Evolutionary conservation across 2,329 filamentous ascomycete genomes (phyloP), one percentile per base, ranked within the genome.

Genomic region (Arthrinium phaeospermum): DNA sequence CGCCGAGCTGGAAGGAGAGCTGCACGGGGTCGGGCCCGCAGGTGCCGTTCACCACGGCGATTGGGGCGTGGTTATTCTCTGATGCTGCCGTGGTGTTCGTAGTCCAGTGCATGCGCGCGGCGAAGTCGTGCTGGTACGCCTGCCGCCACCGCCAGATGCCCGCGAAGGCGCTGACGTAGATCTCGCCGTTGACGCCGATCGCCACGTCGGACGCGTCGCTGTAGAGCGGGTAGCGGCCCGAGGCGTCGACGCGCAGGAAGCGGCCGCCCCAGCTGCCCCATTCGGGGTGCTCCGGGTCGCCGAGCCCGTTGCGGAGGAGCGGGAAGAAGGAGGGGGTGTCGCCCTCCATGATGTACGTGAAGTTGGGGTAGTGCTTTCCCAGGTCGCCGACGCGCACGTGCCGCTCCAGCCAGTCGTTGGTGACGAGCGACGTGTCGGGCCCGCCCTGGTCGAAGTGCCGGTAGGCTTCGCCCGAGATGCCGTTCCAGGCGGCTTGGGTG

Each of bases 401-500:
- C 51, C 82, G 77, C 27, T 82, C 80, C 67, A 88, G 80, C 86
- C 87, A 88, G 4, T 81, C 78, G 51, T 84, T 82, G 8, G 81
- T 82, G 68, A 88, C 82, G 51, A 83, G 82, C 12, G 79, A 78
- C 53, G 79, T 79, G 71, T 88, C 84, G 0, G 85, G 84, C 14
- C 74, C 72, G 4, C 85, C 85, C n/a, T 80, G 73, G 72, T 87
- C 84, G 69, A 86, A 86, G 37, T 79, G 80, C 70, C 85, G 86
- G 75, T 80, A 85, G 3, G 72, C 73, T 4, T 87, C 85, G 6
- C 86, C 86, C 2, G 83, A 86, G 51, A 91, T 91, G 0, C 89
- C 89, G 1, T 81, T 84, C 89, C 89, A 91, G 0, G 88, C 80
- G 0, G 89, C 88, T 70, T 85, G 75, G 2, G 82, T 83, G 73